Evolutionary conservation across 805 yeast species (phyloP).

Genomic region (Yarrowia osloensis): DNA sequence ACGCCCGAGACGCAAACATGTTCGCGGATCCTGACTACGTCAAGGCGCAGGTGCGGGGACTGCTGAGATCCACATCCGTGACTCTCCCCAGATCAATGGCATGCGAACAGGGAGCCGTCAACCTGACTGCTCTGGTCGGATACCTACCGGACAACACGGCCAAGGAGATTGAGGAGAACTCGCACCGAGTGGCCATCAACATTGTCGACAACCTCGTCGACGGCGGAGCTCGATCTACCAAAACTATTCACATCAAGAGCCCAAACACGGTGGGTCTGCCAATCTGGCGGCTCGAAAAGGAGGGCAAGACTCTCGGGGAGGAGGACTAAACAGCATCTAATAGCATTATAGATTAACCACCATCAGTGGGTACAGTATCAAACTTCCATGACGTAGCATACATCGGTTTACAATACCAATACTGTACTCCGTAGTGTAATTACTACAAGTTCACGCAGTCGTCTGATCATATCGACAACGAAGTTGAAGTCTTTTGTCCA

Average conservation of each 20-base stretch:
- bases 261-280: conserved; percentile 69
- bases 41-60: conserved; percentile 62
- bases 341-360: too few species aligned
- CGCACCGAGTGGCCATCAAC: conserved; percentile 53
- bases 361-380: too few species aligned
- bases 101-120: conserved; percentile 56
- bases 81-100: conserved; percentile 66
- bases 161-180: conserved; percentile 52
- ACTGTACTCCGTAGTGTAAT: too few species aligned
- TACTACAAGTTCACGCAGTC: too few species aligned
- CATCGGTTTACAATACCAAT: too few species aligned
- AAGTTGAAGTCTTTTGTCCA: too few species aligned
- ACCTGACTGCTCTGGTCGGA: conserved; percentile 19
- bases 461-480: too few species aligned
- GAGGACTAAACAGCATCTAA: neutral
- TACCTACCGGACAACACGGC: conserved; percentile 52
- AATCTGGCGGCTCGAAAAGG: conserved; percentile 26
- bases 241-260: conserved; percentile 61
- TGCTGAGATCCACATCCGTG: conserved; percentile 62
- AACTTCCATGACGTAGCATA: too few species aligned
- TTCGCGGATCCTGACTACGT: conserved; percentile 64
- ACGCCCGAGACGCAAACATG: conserved; percentile 40
- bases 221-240: conserved; percentile 56
- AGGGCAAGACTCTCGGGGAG: neutral
- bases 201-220: conserved; percentile 48